A percentile compares a stretch with the other conserved stretches of the same genome.
Conservation (phyloP, 345 rosid species). For the Punica granatum region DNA sequence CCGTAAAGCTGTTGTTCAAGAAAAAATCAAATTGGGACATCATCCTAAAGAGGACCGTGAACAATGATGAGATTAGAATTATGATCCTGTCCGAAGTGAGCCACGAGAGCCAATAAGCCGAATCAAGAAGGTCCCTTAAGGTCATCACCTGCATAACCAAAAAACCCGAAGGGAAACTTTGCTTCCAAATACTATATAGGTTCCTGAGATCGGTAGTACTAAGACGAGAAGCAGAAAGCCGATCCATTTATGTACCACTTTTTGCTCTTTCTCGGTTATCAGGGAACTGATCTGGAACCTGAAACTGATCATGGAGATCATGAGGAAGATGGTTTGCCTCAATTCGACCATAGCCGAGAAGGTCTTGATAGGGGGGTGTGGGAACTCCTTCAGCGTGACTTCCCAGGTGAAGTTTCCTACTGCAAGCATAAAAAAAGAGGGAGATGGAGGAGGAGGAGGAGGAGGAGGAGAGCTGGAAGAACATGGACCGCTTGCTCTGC, state of each 20-base stretch:
- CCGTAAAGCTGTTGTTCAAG: slow-evolving; percentile 67
- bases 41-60: slow-evolving; percentile 79
- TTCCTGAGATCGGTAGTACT: background rate
- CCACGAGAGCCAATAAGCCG: slow-evolving; percentile 91
- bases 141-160: slow-evolving; percentile 62
- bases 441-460: slow-evolving; percentile 74
- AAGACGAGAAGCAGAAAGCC: slow-evolving; percentile 8
- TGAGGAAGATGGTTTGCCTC: slow-evolving; percentile 84
- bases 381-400: slow-evolving; percentile 71
- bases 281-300: slow-evolving; percentile 73
- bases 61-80: slow-evolving; percentile 57
- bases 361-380: slow-evolving; percentile 59
- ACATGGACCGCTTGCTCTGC: slow-evolving; percentile 71
- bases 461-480: slow-evolving; percentile 79
- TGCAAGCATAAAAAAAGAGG: slow-evolving; percentile 33
- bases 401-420: slow-evolving; percentile 64
- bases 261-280: slow-evolving; percentile 83
- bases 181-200: background rate
- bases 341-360: slow-evolving; percentile 34
- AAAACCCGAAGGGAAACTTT: slow-evolving; percentile 4
- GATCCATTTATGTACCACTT: slow-evolving; percentile 42
- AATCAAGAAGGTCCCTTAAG: slow-evolving; percentile 81
- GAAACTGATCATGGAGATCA: slow-evolving; percentile 81
- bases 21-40: slow-evolving; percentile 90
- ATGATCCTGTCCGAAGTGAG: slow-evolving; percentile 74